Evolutionary conservation across 257 asterid species (phyloP).

Genomic region (Fraxinus americana): DNA sequence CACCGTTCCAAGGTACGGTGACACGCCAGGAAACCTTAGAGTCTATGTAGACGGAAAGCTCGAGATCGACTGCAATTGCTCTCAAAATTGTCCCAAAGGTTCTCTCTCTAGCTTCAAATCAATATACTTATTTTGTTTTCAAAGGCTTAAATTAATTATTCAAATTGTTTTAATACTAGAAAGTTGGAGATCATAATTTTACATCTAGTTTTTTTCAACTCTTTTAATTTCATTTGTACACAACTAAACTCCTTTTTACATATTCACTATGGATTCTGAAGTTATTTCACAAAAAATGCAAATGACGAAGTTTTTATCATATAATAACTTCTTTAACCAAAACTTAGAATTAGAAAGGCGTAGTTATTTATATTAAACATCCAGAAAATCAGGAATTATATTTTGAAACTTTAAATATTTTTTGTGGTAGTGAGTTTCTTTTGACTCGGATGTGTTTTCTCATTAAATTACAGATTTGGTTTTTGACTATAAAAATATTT

Average conservation of each 20-base stretch:
- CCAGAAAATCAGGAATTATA: background rate
- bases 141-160: background rate
- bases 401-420: too few species aligned
- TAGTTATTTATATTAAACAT: background rate
- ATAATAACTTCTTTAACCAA: background rate
- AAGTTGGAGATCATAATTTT: background rate
- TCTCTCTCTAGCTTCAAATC: background rate
- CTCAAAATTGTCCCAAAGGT: constrained; percentile 29
- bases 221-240: background rate
- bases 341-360: background rate
- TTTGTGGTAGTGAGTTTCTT: background rate
- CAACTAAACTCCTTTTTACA: background rate
- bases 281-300: background rate
- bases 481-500: background rate
- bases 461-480: background rate
- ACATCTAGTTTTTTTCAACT: background rate
- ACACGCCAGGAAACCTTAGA: constrained; percentile 34
- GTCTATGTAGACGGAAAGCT: constrained; percentile 29
- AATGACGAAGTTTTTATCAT: background rate
- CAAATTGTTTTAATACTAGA: background rate
- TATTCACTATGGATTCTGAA: too few species aligned
- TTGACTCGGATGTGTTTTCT: background rate
- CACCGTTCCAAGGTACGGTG: constrained; percentile 37
- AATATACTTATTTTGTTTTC: too few species aligned
- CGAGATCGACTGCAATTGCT: constrained; percentile 41